phyloP scores from a whole-genome alignment of 2,329 filamentous ascomycete genomes.

The Sporothrix protearum region DNA sequence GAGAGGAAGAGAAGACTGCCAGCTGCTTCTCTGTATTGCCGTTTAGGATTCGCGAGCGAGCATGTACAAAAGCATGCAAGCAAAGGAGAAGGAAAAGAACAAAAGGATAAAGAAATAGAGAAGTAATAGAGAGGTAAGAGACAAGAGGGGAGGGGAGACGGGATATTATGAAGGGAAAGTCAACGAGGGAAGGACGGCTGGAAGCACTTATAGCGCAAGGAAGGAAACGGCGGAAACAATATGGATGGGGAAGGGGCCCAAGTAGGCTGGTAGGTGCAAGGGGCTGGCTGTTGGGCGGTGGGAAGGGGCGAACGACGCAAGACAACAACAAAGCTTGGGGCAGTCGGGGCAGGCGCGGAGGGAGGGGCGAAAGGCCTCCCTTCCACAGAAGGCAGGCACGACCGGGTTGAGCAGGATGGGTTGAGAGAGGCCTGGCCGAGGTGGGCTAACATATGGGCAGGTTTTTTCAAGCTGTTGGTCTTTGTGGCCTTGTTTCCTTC shows the following conservation, averaged over 20 bases:
- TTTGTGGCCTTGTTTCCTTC: background rate
- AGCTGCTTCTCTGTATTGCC: conserved; percentile 6
- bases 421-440: conserved; percentile 11
- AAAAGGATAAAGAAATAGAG: background rate
- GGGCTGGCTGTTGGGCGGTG: conserved; percentile 19
- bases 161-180: conserved; percentile 7
- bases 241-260: conserved; percentile 24
- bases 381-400: background rate
- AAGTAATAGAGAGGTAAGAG: background rate
- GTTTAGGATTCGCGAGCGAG: conserved; percentile 14
- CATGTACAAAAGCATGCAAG: conserved; percentile 15
- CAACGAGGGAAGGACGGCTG: conserved; percentile 12
- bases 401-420: conserved; percentile 12
- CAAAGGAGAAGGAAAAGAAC: background rate
- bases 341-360: conserved; percentile 14
- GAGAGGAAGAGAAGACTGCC: background rate
- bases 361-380: background rate
- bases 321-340: conserved; percentile 20
- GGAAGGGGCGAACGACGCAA: conserved; percentile 19
- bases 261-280: background rate
- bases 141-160: background rate
- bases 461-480: background rate
- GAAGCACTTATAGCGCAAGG: conserved; percentile 13
- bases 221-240: conserved; percentile 12
- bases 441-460: conserved; percentile 23